Base-by-base conservation (phyloP, 305 asterid species). In the Fraxinus xanthoxyloides region DNA sequence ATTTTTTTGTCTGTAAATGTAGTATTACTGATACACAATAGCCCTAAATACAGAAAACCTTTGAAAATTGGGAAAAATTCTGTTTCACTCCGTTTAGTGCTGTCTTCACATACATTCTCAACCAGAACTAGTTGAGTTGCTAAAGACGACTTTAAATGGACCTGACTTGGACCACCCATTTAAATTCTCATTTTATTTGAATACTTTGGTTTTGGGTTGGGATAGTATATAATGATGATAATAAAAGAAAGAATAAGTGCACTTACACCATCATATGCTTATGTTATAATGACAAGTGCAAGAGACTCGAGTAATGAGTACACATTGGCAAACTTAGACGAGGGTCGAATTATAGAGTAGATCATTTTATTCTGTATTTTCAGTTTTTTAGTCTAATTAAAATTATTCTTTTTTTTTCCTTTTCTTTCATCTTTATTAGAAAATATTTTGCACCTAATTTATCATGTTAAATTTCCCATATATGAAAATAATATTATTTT, bases 231-330 rank as follows among this genome's bases (percentile, higher is more conserved):
- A 31, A 40, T 65, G 31, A 17, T 74, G 23, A 75, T 40, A n/a
- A 38, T 48, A 65, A 35, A 32, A 10, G 73, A 59, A 30, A 59
- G 72, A 46, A 59, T 78, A 38, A 54, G 85, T 77, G 43, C 79
- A 34, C 38, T 81, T 7, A 36, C 67, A 48, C 73, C 75, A 69
- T 70, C 9, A 77, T 51, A 48, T 70, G 75, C 78, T 73, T 31
- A 1, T 78, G 23, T 51, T 77, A 34, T 54, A 5, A 28, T 30
- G 32, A 21, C 61, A 48, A 48, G 59, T 4, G 59, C 59, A 15
- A 48, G 59, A 51, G 8, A 51, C 61, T 51, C 54, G 23, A 46
- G 56, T 46, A 3, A 40, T 36, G 13, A 38, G 3, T 38, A 59
- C 28, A 13, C 35, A 26, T 63, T 65, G 35, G 7, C 73, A 65